Base-by-base conservation (phyloP, 768 basidiomycete genomes). In the Russula abietina region DNA sequence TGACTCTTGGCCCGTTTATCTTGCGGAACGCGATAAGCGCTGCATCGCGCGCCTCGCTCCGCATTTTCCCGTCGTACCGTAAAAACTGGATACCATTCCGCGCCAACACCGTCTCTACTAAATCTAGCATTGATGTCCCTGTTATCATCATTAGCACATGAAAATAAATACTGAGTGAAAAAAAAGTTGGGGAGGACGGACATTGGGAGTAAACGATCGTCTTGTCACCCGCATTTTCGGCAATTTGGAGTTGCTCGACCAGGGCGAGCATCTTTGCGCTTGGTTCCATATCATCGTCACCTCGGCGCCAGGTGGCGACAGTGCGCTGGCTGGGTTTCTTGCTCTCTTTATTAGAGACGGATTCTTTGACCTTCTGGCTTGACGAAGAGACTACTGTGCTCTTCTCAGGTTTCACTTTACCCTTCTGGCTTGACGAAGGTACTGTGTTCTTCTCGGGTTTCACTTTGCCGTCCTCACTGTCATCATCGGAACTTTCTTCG, bases 61-160 rank as follows among this genome's bases (percentile, higher is more conserved):
- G 77, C 87, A 89, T 88, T 70, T 77, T 79, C n/a, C 87, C 87
- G 64, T 89, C 87, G 67, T 85, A 88, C 8, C 86, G 77, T 60
- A 88, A 69, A 62, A 68, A 81, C 51, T 79, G 77, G 19, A 88
- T 81, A 0, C 83, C 84, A 68, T 86, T 73, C 30, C 85, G 78
- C 10, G 78, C 76, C 66, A 88, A 80, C 28, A 85, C 57, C n/a
- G 74, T 81, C 65, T 86, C 85, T 46, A 87, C 72, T 19, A 87
- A 74, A 69, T 87, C 83, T 36, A 89, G 78, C 83, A 87, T 86
- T 0, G 84, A 84, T 0, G 87, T 89, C 87, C 87, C 86, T 88
- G 59, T 36, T 36, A 45, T 22, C 26, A 22, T 56, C 24, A 12
- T 55, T 28, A 53, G 48, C 14, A 17, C 3, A 11, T 17, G 11